Evolutionary conservation across 2,329 filamentous ascomycete species (phyloP), one percentile per base, ranked within the genome.

Genomic region (Cordyceps sp.): DNA sequence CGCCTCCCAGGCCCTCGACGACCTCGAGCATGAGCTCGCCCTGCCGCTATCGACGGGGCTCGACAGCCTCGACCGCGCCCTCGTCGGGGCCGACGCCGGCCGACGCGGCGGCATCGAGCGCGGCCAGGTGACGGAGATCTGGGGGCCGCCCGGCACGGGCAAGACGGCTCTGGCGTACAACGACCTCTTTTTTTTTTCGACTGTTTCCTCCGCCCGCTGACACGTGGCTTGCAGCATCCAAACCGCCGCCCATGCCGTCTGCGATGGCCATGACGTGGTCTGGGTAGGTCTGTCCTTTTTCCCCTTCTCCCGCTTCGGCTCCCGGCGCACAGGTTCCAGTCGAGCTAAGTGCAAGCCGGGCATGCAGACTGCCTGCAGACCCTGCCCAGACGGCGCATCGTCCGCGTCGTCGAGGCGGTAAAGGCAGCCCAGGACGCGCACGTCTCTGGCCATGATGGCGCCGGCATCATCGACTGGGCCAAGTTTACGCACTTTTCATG

Each of bases 61-160:
- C 6, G 44, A 48, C 16, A 48, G 50, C 6, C 58, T 80, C 8
- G 73, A 80, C 45, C 45, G 46, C 28, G 49, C 53, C 4, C 52
- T 77, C 35, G 36, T n/a, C 22, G 36, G 4, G 10, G 26, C 15
- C 26, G 39, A 42, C 24, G 36, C 37, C 8, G 33, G 37, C 20
- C 33, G 31, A 9, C 40, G 37, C 33, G 64, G 67, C 14, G 85
- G 84, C 4, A 61, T 93, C 30, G 67, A 67, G 37, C 71, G 75
- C 35, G 83, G 85, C 12, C 80, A 84, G 50, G 65, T 93, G 26
- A 81, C 80, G 4, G 88, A 96, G 53, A 59, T 93, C 31, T 93
- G 82, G 69, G 88, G 88, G 1, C 84, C 86, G 10, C 78, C 83
- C 8, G 86, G 85, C 2, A 71, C 71, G 18, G 88, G 86, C 20